Evolutionary conservation across 2,329 filamentous ascomycete genomes (phyloP).

Genomic region (Fusarium denticulatum): DNA sequence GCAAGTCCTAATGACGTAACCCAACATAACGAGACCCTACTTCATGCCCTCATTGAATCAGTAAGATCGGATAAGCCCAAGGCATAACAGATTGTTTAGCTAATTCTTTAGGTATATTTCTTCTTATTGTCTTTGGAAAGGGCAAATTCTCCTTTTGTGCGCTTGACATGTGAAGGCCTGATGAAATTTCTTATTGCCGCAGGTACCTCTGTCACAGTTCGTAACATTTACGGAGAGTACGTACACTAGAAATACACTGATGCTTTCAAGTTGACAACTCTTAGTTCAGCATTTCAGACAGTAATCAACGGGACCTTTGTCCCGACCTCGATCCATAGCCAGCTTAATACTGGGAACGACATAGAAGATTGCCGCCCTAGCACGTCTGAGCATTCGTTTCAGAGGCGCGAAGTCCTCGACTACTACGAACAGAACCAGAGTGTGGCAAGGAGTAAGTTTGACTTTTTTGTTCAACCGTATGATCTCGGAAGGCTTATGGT

Average conservation of each 20-base stretch:
- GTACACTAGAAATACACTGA: neutral
- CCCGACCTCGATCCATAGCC: no score
- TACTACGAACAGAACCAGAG: no score
- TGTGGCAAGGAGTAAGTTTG: neutral
- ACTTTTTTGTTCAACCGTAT: no score
- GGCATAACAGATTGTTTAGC: fast-evolving
- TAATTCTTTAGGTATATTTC: fast-evolving
- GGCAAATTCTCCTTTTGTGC: neutral
- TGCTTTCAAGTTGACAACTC: no score
- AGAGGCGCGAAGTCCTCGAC: no score
- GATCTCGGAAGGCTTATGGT: fast-evolving
- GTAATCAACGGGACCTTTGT: no score
- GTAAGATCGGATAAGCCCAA: fast-evolving
- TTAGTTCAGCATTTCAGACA: no score
- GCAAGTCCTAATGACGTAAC: neutral
- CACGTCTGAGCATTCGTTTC: no score
- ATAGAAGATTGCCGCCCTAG: no score
- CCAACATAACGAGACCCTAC: fast-evolving
- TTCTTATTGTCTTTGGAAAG: fast-evolving
- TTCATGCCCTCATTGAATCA: fast-evolving
- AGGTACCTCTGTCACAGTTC: neutral
- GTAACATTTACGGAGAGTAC: fast-evolving
- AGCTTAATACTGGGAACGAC: no score
- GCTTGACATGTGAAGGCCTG: fast-evolving
- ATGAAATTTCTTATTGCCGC: neutral